Base-by-base conservation (phyloP, 306 rosid species). In the Lathyrus oleraceus region DNA sequence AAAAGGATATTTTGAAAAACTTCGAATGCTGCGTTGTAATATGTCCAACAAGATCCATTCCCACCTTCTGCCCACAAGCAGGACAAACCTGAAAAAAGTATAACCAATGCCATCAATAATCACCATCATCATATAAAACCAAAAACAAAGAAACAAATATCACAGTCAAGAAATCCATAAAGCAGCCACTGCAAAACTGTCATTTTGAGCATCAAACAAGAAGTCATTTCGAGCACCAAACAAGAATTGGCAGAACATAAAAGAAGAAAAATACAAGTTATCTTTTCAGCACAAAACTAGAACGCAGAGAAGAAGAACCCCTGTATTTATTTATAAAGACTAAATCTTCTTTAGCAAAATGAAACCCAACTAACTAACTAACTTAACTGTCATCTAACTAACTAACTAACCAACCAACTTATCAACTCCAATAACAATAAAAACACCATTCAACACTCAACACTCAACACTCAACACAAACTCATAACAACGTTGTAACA, bases 1-100 rank as follows among this genome's bases (percentile, higher is more conserved):
- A 76, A 23, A 78, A 92, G 96, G 98, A 89, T 90, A 92, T 92
- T 80, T 87, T 92, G 39, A 92, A 79, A 35, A 92, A 82, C 52
- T 82, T 88, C 73, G 88, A 91, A 70, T 92, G 98, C 15, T 90
- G 98, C 2, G 79, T 82, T 28, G 95, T 90, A 69, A 88, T 49
- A 73, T 92, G 98, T 59, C 84, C 84, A 48, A 88, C 96, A 17
- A 92, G 76, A 82, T 87, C 90, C 79, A 79, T 42, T 69, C 96
- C 96, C 61, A 86, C 96, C 79, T 75, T 86, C 72, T 81, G 83
- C 0, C 81, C 81, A 53, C 96, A 92, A 58, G 91, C 83, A 4
- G 96, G 96, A 76, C 98, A 92, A 25, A 86, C 89, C 98, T 92
- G 91, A 69, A 61, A 74, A 62, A 23, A 56, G 54, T 16, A 75